These are phyloP conservation scores for Meyerozyma athensensis DNA, from an alignment of 1,139 yeast species.

Conservation along the genomic window DNA sequence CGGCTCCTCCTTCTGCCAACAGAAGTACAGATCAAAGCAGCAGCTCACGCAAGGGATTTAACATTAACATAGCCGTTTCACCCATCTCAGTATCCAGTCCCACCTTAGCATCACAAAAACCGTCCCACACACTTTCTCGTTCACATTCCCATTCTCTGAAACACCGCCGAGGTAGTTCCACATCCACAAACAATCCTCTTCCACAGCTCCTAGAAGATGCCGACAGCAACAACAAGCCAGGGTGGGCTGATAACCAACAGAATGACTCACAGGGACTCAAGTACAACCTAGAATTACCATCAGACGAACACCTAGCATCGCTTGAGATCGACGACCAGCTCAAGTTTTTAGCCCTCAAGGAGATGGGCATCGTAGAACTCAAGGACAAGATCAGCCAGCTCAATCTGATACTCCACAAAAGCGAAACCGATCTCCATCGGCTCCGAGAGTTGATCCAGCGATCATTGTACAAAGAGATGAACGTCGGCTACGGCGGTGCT, in stretches of 20 bases:
- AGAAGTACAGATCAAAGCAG: not conserved
- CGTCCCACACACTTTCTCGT: not conserved
- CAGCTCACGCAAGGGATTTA: slow-evolving; percentile 1
- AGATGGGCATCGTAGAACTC: slow-evolving; percentile 55
- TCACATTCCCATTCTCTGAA: slow-evolving; percentile 1
- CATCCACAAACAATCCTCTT: not conserved
- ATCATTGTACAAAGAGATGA: slow-evolving; percentile 34
- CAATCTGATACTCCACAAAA: slow-evolving; percentile 26
- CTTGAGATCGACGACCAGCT: slow-evolving; percentile 52
- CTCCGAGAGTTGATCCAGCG: slow-evolving; percentile 39
- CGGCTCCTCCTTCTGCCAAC: not conserved
- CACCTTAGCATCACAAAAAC: not conserved
- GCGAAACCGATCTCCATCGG: slow-evolving; percentile 45
- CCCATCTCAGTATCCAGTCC: slow-evolving; percentile 1
- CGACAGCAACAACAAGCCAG: not conserved
- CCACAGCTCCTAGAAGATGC: slow-evolving; percentile 1
- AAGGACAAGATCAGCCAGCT: slow-evolving; percentile 43
- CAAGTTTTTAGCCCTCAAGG: slow-evolving; percentile 54
- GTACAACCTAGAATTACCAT: slow-evolving; percentile 30
- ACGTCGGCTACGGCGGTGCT: slow-evolving; percentile 7
- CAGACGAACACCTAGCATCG: slow-evolving; percentile 22
- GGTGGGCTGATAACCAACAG: not conserved
- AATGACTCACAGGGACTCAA: slow-evolving; percentile 13
- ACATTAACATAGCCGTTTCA: not conserved
- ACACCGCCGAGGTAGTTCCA: slow-evolving; percentile 2